phyloP scores from a whole-genome alignment of 1,139 yeast species.

The Debaryomycetaceae sp. region DNA sequence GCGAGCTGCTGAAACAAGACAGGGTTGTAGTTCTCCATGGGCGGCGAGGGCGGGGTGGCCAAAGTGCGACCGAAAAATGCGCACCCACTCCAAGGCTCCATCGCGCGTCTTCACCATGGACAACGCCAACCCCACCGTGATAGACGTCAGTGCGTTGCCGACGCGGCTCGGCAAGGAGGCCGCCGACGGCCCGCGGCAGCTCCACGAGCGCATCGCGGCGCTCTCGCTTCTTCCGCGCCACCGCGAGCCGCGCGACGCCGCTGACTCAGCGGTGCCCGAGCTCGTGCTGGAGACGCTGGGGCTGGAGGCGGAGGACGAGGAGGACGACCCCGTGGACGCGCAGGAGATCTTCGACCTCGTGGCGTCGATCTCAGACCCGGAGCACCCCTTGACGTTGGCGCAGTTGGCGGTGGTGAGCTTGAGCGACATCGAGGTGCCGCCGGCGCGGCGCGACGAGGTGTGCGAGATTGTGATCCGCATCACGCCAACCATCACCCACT shows the following conservation, averaged over 20 bases:
- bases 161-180: slow-evolving; percentile 40
- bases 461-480: slow-evolving; percentile 79
- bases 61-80: neutral
- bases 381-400: slow-evolving; percentile 92
- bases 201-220: slow-evolving; percentile 18
- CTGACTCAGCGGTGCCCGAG: slow-evolving; percentile 16
- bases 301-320: slow-evolving; percentile 29
- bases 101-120: too few species aligned
- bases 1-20: slow-evolving; percentile 29
- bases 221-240: slow-evolving; percentile 22
- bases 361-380: slow-evolving; percentile 92
- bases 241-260: slow-evolving; percentile 16
- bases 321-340: slow-evolving; percentile 68
- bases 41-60: neutral
- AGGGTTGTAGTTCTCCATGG: slow-evolving; percentile 30
- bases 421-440: slow-evolving; percentile 66
- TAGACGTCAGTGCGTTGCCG: slow-evolving; percentile 75
- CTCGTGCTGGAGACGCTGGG: slow-evolving; percentile 7
- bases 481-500: slow-evolving; percentile 97
- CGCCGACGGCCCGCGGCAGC: slow-evolving; percentile 12
- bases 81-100: too few species aligned
- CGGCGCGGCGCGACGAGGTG: slow-evolving; percentile 42
- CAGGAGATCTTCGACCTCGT: slow-evolving; percentile 60
- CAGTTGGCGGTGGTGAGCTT: slow-evolving; percentile 92
- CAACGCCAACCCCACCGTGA: slow-evolving; percentile 86